phyloP scores from a whole-genome alignment of 2,329 filamentous ascomycete genomes.

The Niveomyces coronatus region DNA sequence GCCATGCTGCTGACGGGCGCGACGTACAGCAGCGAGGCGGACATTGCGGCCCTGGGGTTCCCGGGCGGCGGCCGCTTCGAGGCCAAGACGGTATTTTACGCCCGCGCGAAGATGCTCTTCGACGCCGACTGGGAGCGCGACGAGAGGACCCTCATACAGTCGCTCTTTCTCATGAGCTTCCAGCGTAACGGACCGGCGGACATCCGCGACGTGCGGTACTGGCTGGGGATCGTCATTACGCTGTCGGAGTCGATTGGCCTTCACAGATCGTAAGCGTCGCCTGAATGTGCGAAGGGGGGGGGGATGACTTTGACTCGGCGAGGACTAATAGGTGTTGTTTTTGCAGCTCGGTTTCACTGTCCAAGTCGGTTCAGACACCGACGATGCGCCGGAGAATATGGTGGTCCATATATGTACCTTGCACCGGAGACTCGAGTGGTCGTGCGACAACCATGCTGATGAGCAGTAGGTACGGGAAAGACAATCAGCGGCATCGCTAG shows the following conservation, averaged over 20 bases:
- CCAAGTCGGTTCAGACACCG: conserved; percentile 17
- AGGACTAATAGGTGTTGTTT: not conserved
- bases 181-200: conserved; percentile 40
- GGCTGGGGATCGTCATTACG: conserved; percentile 39
- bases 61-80: conserved; percentile 35
- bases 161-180: conserved; percentile 44
- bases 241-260: conserved; percentile 39
- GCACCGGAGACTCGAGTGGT: not conserved
- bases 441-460: conserved; percentile 8
- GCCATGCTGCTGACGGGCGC: conserved; percentile 45
- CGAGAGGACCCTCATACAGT: conserved; percentile 38
- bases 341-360: conserved; percentile 18
- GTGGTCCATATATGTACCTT: conserved; percentile 37
- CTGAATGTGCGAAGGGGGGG: not conserved
- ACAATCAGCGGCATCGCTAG: conserved; percentile 26
- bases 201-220: conserved; percentile 38
- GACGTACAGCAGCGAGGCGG: conserved; percentile 39
- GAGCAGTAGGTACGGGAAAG: conserved; percentile 23
- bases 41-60: conserved; percentile 34
- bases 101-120: conserved; percentile 38
- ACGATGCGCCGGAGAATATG: conserved; percentile 36
- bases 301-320: no score
- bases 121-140: conserved; percentile 43
- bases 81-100: conserved; percentile 40
- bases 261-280: conserved; percentile 26